These are phyloP conservation scores for Apodospora peruviana DNA, from an alignment of 495 filamentous ascomycete genomes.

Conservation along the genomic window DNA sequence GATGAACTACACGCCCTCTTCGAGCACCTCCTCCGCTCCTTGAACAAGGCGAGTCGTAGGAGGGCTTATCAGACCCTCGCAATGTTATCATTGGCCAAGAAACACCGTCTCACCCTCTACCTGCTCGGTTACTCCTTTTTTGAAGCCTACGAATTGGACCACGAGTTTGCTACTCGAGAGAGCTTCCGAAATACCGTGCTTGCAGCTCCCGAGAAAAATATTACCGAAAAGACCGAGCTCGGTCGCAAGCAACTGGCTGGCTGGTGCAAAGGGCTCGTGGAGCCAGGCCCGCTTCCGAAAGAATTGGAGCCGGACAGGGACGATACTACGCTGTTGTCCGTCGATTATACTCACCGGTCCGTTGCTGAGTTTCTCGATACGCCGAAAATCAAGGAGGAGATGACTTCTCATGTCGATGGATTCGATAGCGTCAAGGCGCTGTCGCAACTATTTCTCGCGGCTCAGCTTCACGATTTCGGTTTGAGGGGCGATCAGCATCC, in stretches of 20 bases:
- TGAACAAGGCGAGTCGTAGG: neutral
- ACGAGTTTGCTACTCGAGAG: neutral
- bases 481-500: too few species aligned
- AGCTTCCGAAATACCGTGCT: neutral
- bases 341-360: conserved; percentile 4
- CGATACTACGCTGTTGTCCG: too few species aligned
- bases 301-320: neutral
- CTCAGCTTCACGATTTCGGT: too few species aligned
- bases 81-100: neutral
- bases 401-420: neutral
- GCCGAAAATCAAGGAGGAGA: neutral
- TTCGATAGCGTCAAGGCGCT: neutral
- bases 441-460: neutral
- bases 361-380: conserved; percentile 2
- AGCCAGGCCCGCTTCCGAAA: neutral
- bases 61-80: conserved; percentile 1
- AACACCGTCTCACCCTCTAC: neutral
- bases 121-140: neutral
- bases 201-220: neutral
- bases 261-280: neutral
- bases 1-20: conserved; percentile 2
- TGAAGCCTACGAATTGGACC: conserved; percentile 1
- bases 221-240: too few species aligned
- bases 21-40: neutral
- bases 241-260: neutral